Conservation (phyloP, 2,329 filamentous ascomycete species). For the Thielaviopsis cerberus region DNA sequence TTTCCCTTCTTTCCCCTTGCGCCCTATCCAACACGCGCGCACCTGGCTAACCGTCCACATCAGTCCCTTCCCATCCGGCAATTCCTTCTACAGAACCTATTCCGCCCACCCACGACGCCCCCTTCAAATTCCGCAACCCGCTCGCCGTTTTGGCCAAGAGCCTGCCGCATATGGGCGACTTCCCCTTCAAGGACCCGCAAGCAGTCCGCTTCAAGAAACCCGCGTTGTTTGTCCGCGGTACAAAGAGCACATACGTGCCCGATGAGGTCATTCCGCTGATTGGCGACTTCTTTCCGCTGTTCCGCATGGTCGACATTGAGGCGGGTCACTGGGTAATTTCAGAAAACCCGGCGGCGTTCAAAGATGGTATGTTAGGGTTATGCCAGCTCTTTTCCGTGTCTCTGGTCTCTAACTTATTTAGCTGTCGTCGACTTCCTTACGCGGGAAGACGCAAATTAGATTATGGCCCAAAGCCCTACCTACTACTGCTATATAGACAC, state of each 20-base stretch:
- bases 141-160: conserved; percentile 48
- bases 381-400: neutral
- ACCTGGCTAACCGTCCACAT: neutral
- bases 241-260: conserved; percentile 57
- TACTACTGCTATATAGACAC: neutral
- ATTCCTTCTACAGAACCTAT: conserved; percentile 76
- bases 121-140: conserved; percentile 62
- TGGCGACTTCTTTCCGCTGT: conserved; percentile 65
- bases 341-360: conserved; percentile 68
- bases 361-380: conserved; percentile 36
- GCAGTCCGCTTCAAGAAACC: conserved; percentile 52
- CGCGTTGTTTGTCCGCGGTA: conserved; percentile 65
- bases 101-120: conserved; percentile 33
- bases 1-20: neutral
- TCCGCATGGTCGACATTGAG: conserved; percentile 54
- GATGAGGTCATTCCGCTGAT: conserved; percentile 66
- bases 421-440: conserved; percentile 46
- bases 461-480: neutral
- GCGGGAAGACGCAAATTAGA: conserved; percentile 21
- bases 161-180: conserved; percentile 65
- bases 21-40: too few species aligned
- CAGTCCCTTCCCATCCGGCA: conserved; percentile 58
- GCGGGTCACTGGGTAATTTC: conserved; percentile 77
- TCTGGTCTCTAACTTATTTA: conserved; percentile 16
- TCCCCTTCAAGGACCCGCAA: conserved; percentile 65